Evolutionary conservation across 352 stramenopile species (phyloP).

Genomic region (Phytophthora tentaculata): DNA sequence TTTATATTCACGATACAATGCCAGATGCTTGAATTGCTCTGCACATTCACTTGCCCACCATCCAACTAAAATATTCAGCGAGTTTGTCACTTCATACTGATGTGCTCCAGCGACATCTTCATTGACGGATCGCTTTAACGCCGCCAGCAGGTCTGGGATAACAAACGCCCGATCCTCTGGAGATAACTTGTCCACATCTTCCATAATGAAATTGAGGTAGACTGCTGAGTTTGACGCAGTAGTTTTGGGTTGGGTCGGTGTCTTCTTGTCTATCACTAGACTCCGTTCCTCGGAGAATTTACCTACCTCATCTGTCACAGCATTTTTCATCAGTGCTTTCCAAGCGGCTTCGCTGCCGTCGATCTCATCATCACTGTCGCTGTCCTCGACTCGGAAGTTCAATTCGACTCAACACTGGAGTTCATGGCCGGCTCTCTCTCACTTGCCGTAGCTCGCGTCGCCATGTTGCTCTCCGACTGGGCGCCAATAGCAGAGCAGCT

Average conservation of each 20-base stretch:
- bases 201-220: slow-evolving; percentile 11
- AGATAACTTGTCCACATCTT: slow-evolving; percentile 10
- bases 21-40: slow-evolving; percentile 7
- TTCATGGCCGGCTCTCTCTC: background rate
- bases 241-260: background rate
- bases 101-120: slow-evolving; percentile 9
- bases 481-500: too few species aligned
- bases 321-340: background rate
- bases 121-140: slow-evolving; percentile 15
- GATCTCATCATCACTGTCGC: background rate
- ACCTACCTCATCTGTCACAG: background rate
- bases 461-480: background rate
- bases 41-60: slow-evolving; percentile 7
- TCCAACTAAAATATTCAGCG: slow-evolving; percentile 4
- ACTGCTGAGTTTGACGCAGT: background rate
- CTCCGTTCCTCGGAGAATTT: background rate
- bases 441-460: background rate
- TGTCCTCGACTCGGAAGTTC: background rate
- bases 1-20: slow-evolving; percentile 12
- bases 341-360: slow-evolving; percentile 2
- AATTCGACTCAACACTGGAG: background rate
- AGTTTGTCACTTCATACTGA: slow-evolving; percentile 1
- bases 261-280: background rate
- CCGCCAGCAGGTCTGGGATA: slow-evolving; percentile 11
- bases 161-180: slow-evolving; percentile 3